Base-by-base conservation (phyloP, 306 rosid species). In the Chamaecrista fasciculata region DNA sequence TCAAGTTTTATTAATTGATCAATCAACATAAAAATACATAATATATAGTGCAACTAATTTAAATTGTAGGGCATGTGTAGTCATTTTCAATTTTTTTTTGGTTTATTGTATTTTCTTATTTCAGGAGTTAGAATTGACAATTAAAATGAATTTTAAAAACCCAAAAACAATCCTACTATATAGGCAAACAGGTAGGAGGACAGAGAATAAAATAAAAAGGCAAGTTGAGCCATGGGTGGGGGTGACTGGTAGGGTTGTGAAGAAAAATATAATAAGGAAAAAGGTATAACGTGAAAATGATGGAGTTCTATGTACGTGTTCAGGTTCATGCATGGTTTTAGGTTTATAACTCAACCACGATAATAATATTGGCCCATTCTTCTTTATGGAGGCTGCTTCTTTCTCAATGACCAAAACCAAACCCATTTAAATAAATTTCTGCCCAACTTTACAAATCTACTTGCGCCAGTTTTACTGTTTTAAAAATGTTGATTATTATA, bases 321-420 rank as follows among this genome's bases (percentile, higher is more conserved):
- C 83, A 82, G 86, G 47, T 90, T 85, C 96, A 83, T 90, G 96
- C 96, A 90, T 85, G 93, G 79, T 81, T 79, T 73, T 56, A 48
- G 26, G 2, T 62, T 71, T 28, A 36, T 33, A 31, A 15, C 56
- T 28, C 70, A 28, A 34, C 73, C 60, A 78, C 34, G 18, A 53
- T 44, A 69, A 46, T 50, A 37, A 5, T 37, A 37, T 40, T 43
- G 74, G 37, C 73, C 85, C 77, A 73, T 73, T 2, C 71, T 31
- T 53, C n/a, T 48, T 39, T 33, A 58, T 46, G 10, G 29, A 52
- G 47, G 23, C 44, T 61, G 47, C 63, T 49, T 69, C 21, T 34
- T 49, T 69, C 21, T 34, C 18, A 34, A 20, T 8, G 23, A 36
- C 24, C 15, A 2, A 40, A 40, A 3, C 46, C 1, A 65, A 48